Evolutionary conservation across 2,329 filamentous ascomycete genomes (phyloP), one percentile per base, ranked within the genome.

Genomic region (Rasamsonia emersonii): DNA sequence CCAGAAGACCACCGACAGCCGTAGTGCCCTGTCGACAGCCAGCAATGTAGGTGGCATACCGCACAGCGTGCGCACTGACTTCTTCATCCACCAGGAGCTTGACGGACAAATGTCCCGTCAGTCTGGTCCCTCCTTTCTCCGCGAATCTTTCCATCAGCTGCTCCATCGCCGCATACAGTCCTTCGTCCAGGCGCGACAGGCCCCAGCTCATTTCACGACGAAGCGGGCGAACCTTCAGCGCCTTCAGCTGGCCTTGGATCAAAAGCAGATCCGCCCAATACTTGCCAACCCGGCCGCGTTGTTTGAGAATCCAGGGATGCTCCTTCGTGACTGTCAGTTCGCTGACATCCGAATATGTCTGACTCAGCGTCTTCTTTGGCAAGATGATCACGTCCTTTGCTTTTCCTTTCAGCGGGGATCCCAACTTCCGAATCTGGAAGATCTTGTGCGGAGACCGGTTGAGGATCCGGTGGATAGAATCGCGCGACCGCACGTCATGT

Each of bases 71-170:
- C 2, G 32, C 13, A 2, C 46, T 43, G 18, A 57, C 47, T 23
- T 59, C 50, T 29, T 68, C 60, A 28, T 74, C 67, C 2, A 81
- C 70, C 42, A 86, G 60, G 40, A 88, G 79, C 50, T 84, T 77
- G 33, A 88, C 79, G 11, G 73, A 79, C 18, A 86, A 52, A 49
- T 88, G 83, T 0, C 82, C 82, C 0, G 79, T 85, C 46, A 82
- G 61, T 3, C 50, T 45, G 9, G 53, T 32, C 1, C 70, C 68
- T 15, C 68, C 61, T 26, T 64, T 65, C 3, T 51, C 49, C 0
- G 74, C 74, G 33, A 80, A 76, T 8, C 54, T 59, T 33, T 69
- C 51, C 1, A 81, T 86, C 44, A 86, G 83, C 2, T 59, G 59
- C 1, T 79, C 65, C 71, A 86, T 81, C 1, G 71, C 70, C 14